Conservation (phyloP, 2,329 filamentous ascomycete species). For the Helicocarpus griseus region DNA sequence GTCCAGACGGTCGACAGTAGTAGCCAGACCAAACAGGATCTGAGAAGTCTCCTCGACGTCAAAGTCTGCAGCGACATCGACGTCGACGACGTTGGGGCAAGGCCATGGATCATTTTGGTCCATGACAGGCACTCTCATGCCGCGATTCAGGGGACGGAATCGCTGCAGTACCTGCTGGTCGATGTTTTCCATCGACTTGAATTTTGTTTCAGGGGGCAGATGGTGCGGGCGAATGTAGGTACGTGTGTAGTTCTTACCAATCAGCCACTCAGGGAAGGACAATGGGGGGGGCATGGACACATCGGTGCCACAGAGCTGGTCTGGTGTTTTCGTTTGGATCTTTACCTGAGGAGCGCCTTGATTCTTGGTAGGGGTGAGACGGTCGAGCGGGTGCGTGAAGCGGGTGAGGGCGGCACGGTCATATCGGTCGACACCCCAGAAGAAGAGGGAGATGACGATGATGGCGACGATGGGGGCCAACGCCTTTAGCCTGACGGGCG, state of each 20-base stretch:
- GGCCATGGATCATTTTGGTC: conserved; percentile 22
- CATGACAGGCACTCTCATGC: conserved; percentile 26
- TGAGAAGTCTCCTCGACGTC: conserved; percentile 32
- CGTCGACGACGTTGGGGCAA: conserved; percentile 31
- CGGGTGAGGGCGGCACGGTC: conserved; percentile 27
- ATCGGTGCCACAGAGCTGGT: conserved; percentile 25
- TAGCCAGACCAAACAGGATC: conserved; percentile 33
- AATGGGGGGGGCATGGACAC: conserved; percentile 25
- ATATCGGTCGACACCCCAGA: conserved; percentile 32
- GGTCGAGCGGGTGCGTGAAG: conserved; percentile 28
- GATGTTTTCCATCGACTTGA: conserved; percentile 30
- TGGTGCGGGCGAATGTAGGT: conserved; percentile 32
- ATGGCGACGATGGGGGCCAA: conserved; percentile 30
- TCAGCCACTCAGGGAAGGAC: conserved; percentile 32
- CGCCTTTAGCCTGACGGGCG: conserved; percentile 29
- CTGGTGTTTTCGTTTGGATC: conserved; percentile 13
- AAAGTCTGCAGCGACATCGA: conserved; percentile 31
- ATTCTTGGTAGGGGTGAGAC: conserved; percentile 11
- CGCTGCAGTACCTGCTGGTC: conserved; percentile 28
- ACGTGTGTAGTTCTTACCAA: conserved; percentile 36
- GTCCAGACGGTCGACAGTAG: conserved; percentile 34
- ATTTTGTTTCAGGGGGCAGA: conserved; percentile 27
- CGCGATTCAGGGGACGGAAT: conserved; percentile 30
- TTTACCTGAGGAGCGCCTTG: conserved; percentile 15
- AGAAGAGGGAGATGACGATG: conserved; percentile 30